These are phyloP conservation scores for Aspergillus funiculosus DNA, from an alignment of 495 filamentous ascomycete species.

Conservation along the genomic window DNA sequence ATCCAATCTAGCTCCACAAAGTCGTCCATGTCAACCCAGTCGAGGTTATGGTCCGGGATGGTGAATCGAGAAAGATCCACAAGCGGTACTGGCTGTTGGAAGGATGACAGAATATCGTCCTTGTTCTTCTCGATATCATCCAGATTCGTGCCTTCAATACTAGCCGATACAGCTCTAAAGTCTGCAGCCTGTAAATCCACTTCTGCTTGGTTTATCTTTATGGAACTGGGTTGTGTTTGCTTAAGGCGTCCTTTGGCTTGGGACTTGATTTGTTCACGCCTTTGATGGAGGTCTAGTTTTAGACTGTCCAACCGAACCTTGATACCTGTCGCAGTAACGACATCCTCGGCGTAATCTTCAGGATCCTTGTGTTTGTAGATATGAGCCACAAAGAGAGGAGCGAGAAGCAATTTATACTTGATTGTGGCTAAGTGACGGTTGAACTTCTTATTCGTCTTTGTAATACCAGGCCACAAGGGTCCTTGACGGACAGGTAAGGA, in stretches of 20 bases:
- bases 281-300: slow-evolving; percentile 92
- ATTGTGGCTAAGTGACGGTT: slow-evolving; percentile 92
- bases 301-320: slow-evolving; percentile 92
- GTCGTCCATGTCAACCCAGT: slow-evolving; percentile 99
- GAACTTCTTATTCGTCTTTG: slow-evolving; percentile 98
- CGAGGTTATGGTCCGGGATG: slow-evolving; percentile 88
- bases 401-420: slow-evolving; percentile 91
- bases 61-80: slow-evolving; percentile 84
- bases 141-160: slow-evolving; percentile 68
- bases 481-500: slow-evolving; percentile 93
- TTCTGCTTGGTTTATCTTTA: slow-evolving; percentile 91
- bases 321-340: slow-evolving; percentile 84
- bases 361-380: slow-evolving; percentile 98
- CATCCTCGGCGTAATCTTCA: slow-evolving; percentile 73
- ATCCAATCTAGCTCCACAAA: slow-evolving; percentile 98
- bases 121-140: slow-evolving; percentile 63
- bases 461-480: slow-evolving; percentile 77
- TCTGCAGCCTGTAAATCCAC: slow-evolving; percentile 90
- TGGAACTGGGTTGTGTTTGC: slow-evolving; percentile 74
- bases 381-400: slow-evolving; percentile 89
- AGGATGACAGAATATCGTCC: slow-evolving; percentile 51
- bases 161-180: slow-evolving; percentile 88
- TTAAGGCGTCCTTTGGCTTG: slow-evolving; percentile 64
- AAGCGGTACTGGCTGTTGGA: slow-evolving; percentile 45
- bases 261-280: slow-evolving; percentile 84